These are phyloP conservation scores for Closterium sp. DNA, from an alignment of 139 green algal species.

Conservation along the genomic window DNA sequence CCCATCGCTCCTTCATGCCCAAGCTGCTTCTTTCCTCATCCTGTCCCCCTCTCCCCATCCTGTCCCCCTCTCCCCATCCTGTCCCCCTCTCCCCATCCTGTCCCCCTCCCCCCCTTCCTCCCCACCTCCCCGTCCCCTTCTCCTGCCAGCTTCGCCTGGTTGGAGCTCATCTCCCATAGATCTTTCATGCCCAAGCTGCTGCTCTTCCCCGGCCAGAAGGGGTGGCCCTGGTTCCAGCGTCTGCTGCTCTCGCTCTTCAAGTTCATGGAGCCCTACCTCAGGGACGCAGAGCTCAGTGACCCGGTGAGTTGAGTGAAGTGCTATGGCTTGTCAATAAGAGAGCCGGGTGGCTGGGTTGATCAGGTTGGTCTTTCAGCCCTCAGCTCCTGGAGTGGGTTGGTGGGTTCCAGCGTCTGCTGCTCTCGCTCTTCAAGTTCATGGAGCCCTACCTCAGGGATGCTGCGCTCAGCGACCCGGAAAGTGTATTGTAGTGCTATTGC, in stretches of 20 bases:
- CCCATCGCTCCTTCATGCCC: constrained; percentile 86
- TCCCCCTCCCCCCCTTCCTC: neutral
- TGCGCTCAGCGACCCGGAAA: constrained; percentile 69
- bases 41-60: too few species aligned
- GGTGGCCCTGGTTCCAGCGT: constrained; percentile 71
- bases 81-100: too few species aligned
- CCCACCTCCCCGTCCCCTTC: neutral
- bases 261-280: constrained; percentile 96
- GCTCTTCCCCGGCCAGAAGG: constrained; percentile 58
- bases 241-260: constrained; percentile 77
- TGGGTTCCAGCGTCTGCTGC: too few species aligned
- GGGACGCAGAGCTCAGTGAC: constrained; percentile 78
- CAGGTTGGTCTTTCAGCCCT: too few species aligned
- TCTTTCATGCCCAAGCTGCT: too few species aligned
- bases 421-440: constrained; percentile 87
- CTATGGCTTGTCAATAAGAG: neutral
- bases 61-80: neutral
- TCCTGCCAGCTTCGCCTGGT: constrained; percentile 72
- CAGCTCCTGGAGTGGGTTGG: too few species aligned
- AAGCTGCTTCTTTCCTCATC: constrained; percentile 85
- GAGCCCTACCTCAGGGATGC: constrained; percentile 91
- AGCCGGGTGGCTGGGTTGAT: too few species aligned
- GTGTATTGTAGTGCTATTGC: neutral
- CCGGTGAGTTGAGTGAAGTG: constrained; percentile 20
- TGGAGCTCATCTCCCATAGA: constrained; percentile 92